Conservation (phyloP, 768 basidiomycete species). For the Lepiota brunneoincarnata region DNA sequence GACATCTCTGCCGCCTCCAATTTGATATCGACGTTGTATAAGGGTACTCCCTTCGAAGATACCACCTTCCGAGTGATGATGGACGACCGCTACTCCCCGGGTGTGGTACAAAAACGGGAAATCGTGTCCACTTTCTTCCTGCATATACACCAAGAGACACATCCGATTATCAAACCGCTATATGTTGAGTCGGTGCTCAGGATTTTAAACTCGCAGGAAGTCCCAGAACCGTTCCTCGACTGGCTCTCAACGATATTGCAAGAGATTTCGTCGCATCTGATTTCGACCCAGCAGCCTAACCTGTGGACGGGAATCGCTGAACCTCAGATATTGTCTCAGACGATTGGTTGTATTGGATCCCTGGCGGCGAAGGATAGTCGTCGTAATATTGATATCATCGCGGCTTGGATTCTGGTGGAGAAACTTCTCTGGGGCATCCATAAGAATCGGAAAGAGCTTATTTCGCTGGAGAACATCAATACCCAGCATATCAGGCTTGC, state of each 20-base stretch:
- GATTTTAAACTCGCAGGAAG: constrained; percentile 30
- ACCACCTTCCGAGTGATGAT: constrained; percentile 27
- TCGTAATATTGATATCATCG: constrained; percentile 24
- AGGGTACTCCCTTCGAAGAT: constrained; percentile 14
- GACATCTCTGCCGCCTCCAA: constrained; percentile 22
- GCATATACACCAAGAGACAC: constrained; percentile 24
- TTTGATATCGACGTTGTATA: constrained; percentile 18
- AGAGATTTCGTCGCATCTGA: constrained; percentile 17
- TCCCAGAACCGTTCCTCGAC: constrained; percentile 28
- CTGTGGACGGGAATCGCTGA: constrained; percentile 10
- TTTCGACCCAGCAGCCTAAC: constrained; percentile 4
- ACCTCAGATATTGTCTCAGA: constrained; percentile 23
- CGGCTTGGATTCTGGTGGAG: constrained; percentile 27
- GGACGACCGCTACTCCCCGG: constrained; percentile 27
- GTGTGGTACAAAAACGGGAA: constrained; percentile 26
- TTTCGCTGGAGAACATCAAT: constrained; percentile 13
- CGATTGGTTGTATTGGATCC: constrained; percentile 23
- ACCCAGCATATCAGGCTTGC: constrained; percentile 20
- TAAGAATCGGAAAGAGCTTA: constrained; percentile 8
- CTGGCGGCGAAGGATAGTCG: constrained; percentile 21
- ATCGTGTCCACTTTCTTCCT: constrained; percentile 27
- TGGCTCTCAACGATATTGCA: constrained; percentile 28
- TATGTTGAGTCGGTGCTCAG: constrained; percentile 27
- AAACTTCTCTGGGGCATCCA: constrained; percentile 20
- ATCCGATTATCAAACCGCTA: constrained; percentile 20